phyloP scores from a whole-genome alignment of 176 grass and related monocot genomes.

The Oryza officinalis region DNA sequence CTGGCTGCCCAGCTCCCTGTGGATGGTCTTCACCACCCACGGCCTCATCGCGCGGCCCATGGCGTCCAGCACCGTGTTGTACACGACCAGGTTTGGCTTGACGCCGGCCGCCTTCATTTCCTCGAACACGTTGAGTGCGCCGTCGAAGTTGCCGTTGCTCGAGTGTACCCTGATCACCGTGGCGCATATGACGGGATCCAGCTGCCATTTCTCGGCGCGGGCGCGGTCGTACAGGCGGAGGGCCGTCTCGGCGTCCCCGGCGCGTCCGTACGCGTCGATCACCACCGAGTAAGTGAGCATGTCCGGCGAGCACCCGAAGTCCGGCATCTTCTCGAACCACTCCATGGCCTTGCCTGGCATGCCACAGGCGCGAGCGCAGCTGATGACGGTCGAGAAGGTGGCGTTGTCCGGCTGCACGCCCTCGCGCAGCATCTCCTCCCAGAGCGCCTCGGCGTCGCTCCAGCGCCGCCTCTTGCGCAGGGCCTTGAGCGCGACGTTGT shows the following conservation, averaged over 20 bases:
- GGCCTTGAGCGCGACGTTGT: slow-evolving; percentile 82
- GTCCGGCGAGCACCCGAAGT: slow-evolving; percentile 65
- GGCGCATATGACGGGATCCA: slow-evolving; percentile 65
- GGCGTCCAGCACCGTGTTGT: slow-evolving; percentile 79
- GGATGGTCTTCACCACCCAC: slow-evolving; percentile 92
- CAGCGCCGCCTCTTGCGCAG: slow-evolving; percentile 73
- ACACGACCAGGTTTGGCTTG: slow-evolving; percentile 77
- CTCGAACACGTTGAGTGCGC: slow-evolving; percentile 81
- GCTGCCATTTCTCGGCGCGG: slow-evolving; percentile 60
- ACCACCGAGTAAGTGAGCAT: slow-evolving; percentile 68
- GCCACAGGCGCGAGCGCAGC: slow-evolving; percentile 69
- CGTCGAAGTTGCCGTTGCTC: slow-evolving; percentile 71
- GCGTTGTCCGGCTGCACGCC: slow-evolving; percentile 68
- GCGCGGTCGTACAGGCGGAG: slow-evolving; percentile 73
- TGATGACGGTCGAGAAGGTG: slow-evolving; percentile 82
- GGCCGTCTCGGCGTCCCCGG: slow-evolving; percentile 63
- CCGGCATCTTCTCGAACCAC: slow-evolving; percentile 94
- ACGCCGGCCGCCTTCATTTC: slow-evolving; percentile 82
- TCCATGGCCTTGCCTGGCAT: slow-evolving; percentile 68
- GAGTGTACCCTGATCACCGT: slow-evolving; percentile 73
- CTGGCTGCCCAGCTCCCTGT: slow-evolving; percentile 63
- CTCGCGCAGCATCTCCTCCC: slow-evolving; percentile 60
- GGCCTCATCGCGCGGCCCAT: slow-evolving; percentile 80
- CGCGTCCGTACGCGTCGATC: slow-evolving; percentile 76
- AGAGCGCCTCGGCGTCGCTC: slow-evolving; percentile 63